Conservation (phyloP, 2,329 filamentous ascomycete genomes). For the Phialophora expanda region DNA sequence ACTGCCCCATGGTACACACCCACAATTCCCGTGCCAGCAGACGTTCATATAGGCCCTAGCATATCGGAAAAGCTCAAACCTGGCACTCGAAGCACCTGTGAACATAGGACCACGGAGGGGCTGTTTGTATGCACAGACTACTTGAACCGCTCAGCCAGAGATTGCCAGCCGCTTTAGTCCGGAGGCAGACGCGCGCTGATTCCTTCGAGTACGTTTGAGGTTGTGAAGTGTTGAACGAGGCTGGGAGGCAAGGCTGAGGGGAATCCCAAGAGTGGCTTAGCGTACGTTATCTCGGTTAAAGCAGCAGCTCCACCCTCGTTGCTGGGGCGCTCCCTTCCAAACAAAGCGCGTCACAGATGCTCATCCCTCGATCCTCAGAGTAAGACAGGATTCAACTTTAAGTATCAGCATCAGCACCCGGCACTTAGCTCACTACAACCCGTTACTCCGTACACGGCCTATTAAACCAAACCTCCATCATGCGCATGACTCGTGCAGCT, state of each 20-base stretch:
- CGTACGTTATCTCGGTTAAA: not conserved
- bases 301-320: not conserved
- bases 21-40: too few species aligned
- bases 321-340: slow-evolving; percentile 11
- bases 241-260: not conserved
- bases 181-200: too few species aligned
- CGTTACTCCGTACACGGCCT: not conserved
- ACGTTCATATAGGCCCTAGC: too few species aligned
- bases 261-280: not conserved
- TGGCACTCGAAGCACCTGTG: too few species aligned
- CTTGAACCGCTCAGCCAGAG: too few species aligned
- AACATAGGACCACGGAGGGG: too few species aligned
- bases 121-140: too few species aligned
- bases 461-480: slow-evolving; percentile 17
- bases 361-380: slow-evolving; percentile 11
- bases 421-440: not conserved
- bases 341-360: slow-evolving; percentile 18
- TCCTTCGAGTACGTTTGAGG: not conserved
- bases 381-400: not conserved
- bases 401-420: not conserved
- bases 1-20: too few species aligned
- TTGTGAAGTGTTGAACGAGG: not conserved
- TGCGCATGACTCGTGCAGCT: slow-evolving; percentile 40
- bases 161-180: too few species aligned
- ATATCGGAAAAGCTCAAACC: too few species aligned